These are phyloP conservation scores for Quercus cerris DNA, from an alignment of 306 rosid species.

Conservation along the genomic window DNA sequence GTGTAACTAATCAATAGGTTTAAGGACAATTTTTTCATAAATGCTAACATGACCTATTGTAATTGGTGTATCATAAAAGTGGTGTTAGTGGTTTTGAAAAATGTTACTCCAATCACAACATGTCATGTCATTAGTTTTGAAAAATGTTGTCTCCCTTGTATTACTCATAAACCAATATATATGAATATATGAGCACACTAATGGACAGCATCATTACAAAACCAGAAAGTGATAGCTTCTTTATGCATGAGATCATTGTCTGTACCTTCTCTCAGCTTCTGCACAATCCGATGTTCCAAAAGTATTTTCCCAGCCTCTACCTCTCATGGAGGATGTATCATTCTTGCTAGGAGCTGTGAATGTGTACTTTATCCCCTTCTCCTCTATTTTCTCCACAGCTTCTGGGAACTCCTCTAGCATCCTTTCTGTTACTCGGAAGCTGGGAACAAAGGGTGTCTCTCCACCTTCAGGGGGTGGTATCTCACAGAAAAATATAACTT, in stretches of 20 bases:
- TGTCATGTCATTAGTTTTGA: no score
- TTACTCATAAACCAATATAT: no score
- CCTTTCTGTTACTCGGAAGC: constrained; percentile 63
- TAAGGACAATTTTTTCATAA: no score
- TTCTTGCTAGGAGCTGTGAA: constrained; percentile 58
- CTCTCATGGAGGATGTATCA: constrained; percentile 66
- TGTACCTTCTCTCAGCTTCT: constrained; percentile 64
- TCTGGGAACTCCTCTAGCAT: constrained; percentile 77
- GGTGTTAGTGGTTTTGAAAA: no score
- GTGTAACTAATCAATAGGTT: no score
- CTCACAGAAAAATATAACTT: constrained; percentile 65
- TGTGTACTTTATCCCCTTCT: constrained; percentile 61
- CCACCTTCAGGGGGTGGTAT: constrained; percentile 87
- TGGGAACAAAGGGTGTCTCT: constrained; percentile 79
- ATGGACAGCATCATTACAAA: no score
- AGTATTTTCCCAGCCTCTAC: constrained; percentile 86
- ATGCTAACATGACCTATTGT: no score
- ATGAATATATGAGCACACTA: no score
- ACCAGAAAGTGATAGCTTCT: neutral
- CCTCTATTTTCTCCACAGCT: constrained; percentile 52
- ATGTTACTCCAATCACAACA: no score
- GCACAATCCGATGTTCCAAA: constrained; percentile 57
- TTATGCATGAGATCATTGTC: neutral
- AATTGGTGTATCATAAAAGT: no score
- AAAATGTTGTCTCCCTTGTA: no score